Conservation (phyloP, 495 filamentous ascomycete genomes). For the Lophiotrema nucula region DNA sequence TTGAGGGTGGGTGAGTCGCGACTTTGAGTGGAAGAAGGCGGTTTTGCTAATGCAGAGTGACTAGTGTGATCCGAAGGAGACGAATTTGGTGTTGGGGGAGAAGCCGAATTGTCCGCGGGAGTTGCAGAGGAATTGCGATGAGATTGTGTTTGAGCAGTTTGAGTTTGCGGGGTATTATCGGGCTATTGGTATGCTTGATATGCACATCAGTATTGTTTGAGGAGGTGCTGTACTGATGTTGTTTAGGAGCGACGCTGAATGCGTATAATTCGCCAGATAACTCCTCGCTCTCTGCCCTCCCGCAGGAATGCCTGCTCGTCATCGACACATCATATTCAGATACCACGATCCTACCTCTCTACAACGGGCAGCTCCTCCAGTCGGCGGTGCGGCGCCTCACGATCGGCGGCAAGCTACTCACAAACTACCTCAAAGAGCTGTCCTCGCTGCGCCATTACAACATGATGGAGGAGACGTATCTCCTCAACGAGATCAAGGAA, state of each 20-base stretch:
- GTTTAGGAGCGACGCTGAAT: constrained; percentile 66
- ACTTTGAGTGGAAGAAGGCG: neutral
- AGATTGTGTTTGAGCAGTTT: constrained; percentile 97
- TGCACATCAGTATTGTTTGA: too few relatives aligned
- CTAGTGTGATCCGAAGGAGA: constrained; percentile 73
- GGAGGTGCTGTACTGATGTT: neutral
- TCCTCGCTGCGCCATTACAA: constrained; percentile 89
- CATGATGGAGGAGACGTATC: constrained; percentile 86
- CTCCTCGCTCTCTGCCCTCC: constrained; percentile 56
- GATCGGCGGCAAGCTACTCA: constrained; percentile 87
- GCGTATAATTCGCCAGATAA: constrained; percentile 74
- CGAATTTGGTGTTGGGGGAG: constrained; percentile 81
- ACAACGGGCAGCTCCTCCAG: constrained; percentile 77
- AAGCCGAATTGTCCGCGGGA: constrained; percentile 80
- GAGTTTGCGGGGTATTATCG: constrained; percentile 86
- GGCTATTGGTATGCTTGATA: constrained; percentile 59
- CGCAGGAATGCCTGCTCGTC: constrained; percentile 79
- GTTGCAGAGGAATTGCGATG: constrained; percentile 85
- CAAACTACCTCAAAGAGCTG: constrained; percentile 89
- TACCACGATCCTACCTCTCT: constrained; percentile 85
- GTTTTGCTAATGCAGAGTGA: neutral
- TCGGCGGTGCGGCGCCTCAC: constrained; percentile 81
- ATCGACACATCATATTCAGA: constrained; percentile 93
- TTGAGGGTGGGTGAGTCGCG: constrained; percentile 25
- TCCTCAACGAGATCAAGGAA: constrained; percentile 97